Conservation (phyloP, 176 grass and related monocot genomes). For the Zizania latifolia region DNA sequence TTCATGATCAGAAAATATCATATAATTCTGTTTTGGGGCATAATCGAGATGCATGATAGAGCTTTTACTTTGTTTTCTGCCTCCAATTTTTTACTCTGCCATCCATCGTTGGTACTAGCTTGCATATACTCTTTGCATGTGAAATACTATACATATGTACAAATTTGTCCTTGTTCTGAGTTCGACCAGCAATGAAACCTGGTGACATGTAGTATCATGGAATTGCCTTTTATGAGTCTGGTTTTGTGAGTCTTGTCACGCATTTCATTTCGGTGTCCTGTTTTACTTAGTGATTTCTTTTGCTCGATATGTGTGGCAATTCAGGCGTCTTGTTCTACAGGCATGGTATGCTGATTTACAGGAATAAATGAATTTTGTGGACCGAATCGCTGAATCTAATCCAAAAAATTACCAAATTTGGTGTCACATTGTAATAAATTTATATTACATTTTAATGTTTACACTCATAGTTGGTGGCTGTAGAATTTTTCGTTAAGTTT, state of each 20-base stretch:
- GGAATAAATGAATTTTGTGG: conserved; percentile 67
- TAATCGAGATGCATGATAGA: neutral
- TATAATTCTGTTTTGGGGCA: neutral
- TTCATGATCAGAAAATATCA: neutral
- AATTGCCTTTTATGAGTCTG: neutral
- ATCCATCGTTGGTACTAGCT: neutral
- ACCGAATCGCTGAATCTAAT: conserved; percentile 52
- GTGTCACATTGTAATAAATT: conserved; percentile 29
- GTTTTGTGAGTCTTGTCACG: neutral
- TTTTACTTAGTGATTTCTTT: conserved; percentile 10
- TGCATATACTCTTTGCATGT: neutral
- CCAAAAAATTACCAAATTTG: conserved; percentile 95
- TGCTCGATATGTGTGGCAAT: conserved; percentile 81
- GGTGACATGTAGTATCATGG: neutral
- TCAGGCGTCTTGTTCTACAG: conserved; percentile 85
- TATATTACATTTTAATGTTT: neutral
- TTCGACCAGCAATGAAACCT: neutral
- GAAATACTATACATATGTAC: no score
- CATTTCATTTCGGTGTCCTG: conserved; percentile 13
- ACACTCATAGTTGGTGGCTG: neutral
- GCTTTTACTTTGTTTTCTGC: neutral
- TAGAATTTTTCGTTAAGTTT: neutral
- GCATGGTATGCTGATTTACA: conserved; percentile 56
- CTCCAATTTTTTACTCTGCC: neutral
- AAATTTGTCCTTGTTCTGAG: neutral